Base-by-base conservation (phyloP, 257 asterid species). In the Solanum chiquidenum region DNA sequence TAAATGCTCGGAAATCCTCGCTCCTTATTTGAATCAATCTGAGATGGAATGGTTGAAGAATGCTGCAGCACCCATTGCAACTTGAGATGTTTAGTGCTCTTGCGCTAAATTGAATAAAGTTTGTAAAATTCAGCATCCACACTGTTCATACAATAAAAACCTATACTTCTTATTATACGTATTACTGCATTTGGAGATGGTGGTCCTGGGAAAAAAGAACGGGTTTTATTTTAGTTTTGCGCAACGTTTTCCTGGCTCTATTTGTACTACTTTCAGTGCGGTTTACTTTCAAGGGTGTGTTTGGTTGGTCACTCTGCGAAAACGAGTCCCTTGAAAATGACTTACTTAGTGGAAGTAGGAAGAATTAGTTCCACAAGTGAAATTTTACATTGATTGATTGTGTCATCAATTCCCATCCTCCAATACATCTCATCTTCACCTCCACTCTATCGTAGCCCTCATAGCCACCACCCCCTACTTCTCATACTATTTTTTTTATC, bases 1-100 rank as follows among this genome's bases (percentile, higher is more conserved):
- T 7, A 90, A 87, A 87, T 96, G 98, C 91, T 87, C 94, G 86
- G 93, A 94, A 58, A 92, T 96, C 66, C 90, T 97, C 5, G 94
- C 95, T 34, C 96, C 99, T 23, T 88, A 90, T 88, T 68, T 97
- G 94, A 86, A 92, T 91, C 87, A 92, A 44, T 83, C 85, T 71
- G 99, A 97, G 91, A 87, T 89, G 93, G 98, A 92, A 72, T 97
- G 99, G 99, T 93, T 97, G 88, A 92, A 91, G 90, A 90, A 94
- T 88, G 97, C 99, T 84, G 93, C 98, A 6, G 95, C 92, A 79
- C 98, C 98, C 18, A 84, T 94, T 86, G 83, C 16, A 87, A 92
- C 90, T 83, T 95, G 93, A 96, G 88, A 91, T 95, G 21, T 27
- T 18, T 9, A 44, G 85, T 46, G 68, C 38, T 46, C 18, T 29